These are phyloP conservation scores for Graphium sp. DNA, from an alignment of 2,329 filamentous ascomycete genomes.

Conservation along the genomic window DNA sequence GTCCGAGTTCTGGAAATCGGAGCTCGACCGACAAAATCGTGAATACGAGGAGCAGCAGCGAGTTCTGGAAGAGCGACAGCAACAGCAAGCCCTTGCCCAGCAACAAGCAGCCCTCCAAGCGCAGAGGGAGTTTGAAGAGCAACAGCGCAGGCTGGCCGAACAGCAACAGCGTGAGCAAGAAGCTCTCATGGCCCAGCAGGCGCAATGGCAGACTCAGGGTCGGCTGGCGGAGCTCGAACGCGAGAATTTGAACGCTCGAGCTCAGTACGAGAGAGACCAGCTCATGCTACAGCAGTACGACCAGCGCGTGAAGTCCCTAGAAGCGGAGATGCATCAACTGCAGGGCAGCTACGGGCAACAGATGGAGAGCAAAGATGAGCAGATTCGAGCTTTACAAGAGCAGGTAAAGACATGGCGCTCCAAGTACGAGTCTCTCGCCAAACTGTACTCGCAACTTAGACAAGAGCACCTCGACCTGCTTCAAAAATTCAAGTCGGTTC, in stretches of 20 bases:
- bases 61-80: constrained; percentile 73
- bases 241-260: constrained; percentile 84
- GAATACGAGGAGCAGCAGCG: constrained; percentile 92
- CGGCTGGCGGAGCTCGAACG: constrained; percentile 89
- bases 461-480: constrained; percentile 89
- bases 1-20: constrained; percentile 93
- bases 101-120: constrained; percentile 71
- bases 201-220: constrained; percentile 85
- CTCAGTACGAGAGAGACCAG: constrained; percentile 95
- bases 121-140: constrained; percentile 90
- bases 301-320: constrained; percentile 79
- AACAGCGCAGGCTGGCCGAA: constrained; percentile 73
- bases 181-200: constrained; percentile 73
- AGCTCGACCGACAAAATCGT: constrained; percentile 78
- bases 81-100: constrained; percentile 64
- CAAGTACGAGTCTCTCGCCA: constrained; percentile 92
- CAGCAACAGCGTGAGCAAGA: constrained; percentile 86
- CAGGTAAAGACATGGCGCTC: constrained; percentile 95
- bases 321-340: constrained; percentile 70
- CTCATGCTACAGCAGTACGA: constrained; percentile 96
- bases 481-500: constrained; percentile 90
- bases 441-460: constrained; percentile 89
- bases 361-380: constrained; percentile 78
- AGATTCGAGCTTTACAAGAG: constrained; percentile 82
- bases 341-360: constrained; percentile 75